Base-by-base conservation (phyloP, 106 monocot genomes). In the Ottelia alismoides region DNA sequence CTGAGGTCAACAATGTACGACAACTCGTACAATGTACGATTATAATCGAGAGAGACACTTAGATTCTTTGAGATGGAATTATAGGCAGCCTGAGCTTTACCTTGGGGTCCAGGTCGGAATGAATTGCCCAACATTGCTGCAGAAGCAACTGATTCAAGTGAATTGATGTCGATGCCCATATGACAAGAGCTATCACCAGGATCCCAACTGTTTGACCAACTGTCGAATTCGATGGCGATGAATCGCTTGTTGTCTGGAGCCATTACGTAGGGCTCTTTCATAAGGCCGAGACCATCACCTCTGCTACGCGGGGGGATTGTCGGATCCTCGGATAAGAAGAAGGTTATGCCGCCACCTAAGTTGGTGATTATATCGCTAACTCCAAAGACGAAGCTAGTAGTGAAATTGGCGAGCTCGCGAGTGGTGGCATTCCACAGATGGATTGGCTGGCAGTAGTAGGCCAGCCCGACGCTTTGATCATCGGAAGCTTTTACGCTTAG, bases 171-270 rank as follows among this genome's bases (percentile, higher is more conserved):
- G 57, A 88, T 71, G 0, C 88, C 88, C 22, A 88, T 51, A 51
- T 88, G 87, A 46, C 72, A 28, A 0, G 30, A 6, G 17, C 30
- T 43, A n/a, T n/a, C n/a, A n/a, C n/a, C n/a, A 0, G 82, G 72
- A 28, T 88, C 87, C 78, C 82, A 82, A 1, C 11, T 23, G 49
- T 83, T 76, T 56, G 12, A 7, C 40, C 53, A 75, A 24, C 63
- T 78, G 28, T 88, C 87, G 43, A 88, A 78, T 47, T 87, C 87
- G 20, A 87, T 69, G 12, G 87, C 87, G 3, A 87, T 72, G 16
- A 72, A 67, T 18, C 0, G 29, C 40, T 6, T 43, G 28, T 29
- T 51, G 47, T 55, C 51, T 2, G 45, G 7, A 2, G 17, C 51
- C 18, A 24, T 56, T 58, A 14, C 44, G 26, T 49, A 46, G 14